Percentiles rank a stretch among this genome's conserved stretches.
Conservation (phyloP, 164 flowering plant species). For the Stephania cephalantha region DNA sequence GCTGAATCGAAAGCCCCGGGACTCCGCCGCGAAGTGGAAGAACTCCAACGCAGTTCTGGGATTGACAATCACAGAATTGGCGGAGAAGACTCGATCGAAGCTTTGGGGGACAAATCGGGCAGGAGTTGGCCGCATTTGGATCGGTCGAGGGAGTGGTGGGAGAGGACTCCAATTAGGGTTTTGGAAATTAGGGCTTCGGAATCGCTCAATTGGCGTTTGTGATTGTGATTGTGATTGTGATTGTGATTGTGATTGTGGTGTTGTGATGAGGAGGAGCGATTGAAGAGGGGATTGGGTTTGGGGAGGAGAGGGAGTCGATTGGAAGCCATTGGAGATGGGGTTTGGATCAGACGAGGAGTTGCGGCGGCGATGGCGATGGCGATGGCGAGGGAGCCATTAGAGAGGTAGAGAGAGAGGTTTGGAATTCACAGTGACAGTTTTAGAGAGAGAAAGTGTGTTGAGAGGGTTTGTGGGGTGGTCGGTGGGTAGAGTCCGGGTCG, state of each 20-base stretch:
- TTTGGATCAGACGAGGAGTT: too few species aligned
- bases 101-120: slow-evolving; percentile 26
- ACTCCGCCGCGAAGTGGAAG: slow-evolving; percentile 42
- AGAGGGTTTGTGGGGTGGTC: too few species aligned
- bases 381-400: slow-evolving; percentile 1
- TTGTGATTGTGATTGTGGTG: slow-evolving; percentile 7
- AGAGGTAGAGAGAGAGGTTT: slow-evolving; percentile 4
- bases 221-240: slow-evolving; percentile 9
- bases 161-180: slow-evolving; percentile 40
- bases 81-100: slow-evolving; percentile 41
- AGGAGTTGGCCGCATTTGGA: slow-evolving; percentile 32
- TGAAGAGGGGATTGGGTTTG: slow-evolving; percentile 8
- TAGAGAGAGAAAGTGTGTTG: too few species aligned
- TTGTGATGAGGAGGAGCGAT: slow-evolving; percentile 18
- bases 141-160: slow-evolving; percentile 38
- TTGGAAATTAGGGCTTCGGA: slow-evolving; percentile 13
- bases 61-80: slow-evolving; percentile 25
- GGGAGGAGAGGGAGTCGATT: slow-evolving; percentile 15
- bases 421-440: too few species aligned
- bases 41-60: slow-evolving; percentile 53
- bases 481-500: too few species aligned
- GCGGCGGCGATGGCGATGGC: background rate
- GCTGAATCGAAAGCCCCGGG: slow-evolving; percentile 37
- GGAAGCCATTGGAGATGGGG: slow-evolving; percentile 22
- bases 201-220: slow-evolving; percentile 6